Evolutionary conservation across 306 rosid species (phyloP).

Genomic region (Inga laurina): DNA sequence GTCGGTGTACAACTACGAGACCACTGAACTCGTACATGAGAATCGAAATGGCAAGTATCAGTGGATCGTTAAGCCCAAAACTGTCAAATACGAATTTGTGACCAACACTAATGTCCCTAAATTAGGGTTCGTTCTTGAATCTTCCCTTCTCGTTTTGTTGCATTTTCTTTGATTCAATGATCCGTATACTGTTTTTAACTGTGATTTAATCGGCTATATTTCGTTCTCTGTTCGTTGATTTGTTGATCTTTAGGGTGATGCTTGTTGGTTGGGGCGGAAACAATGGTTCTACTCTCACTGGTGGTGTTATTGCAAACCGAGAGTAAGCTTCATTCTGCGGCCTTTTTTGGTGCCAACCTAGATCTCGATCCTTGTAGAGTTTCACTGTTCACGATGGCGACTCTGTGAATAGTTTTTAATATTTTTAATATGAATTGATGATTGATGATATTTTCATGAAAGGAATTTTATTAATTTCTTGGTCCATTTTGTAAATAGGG

Average conservation of each 20-base stretch:
- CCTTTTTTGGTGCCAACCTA: not conserved
- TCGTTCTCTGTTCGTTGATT: not conserved
- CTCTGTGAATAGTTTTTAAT: not conserved
- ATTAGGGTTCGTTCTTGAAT: conserved; percentile 63
- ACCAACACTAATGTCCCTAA: conserved; percentile 75
- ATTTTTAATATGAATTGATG: not conserved
- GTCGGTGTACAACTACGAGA: conserved; percentile 81
- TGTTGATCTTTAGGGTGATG: conserved; percentile 62
- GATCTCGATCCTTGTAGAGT: not conserved
- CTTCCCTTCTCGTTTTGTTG: not conserved
- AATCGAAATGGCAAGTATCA: conserved; percentile 79
- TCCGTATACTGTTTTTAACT: not conserved
- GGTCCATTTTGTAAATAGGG: conserved; percentile 44
- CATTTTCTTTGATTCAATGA: not conserved
- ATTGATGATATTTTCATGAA: not conserved
- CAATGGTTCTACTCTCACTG: conserved; percentile 87
- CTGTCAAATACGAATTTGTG: conserved; percentile 79
- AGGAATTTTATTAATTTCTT: not conserved
- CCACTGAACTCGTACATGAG: conserved; percentile 90
- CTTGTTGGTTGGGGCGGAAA: conserved; percentile 99
- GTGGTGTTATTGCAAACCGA: conserved; percentile 88
- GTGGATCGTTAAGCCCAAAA: conserved; percentile 89
- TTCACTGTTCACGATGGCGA: not conserved
- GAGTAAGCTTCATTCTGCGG: conserved; percentile 54
- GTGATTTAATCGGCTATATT: not conserved